Conservation (phyloP, 2,329 filamentous ascomycete species). For the Neocatenulostroma microsporum region DNA sequence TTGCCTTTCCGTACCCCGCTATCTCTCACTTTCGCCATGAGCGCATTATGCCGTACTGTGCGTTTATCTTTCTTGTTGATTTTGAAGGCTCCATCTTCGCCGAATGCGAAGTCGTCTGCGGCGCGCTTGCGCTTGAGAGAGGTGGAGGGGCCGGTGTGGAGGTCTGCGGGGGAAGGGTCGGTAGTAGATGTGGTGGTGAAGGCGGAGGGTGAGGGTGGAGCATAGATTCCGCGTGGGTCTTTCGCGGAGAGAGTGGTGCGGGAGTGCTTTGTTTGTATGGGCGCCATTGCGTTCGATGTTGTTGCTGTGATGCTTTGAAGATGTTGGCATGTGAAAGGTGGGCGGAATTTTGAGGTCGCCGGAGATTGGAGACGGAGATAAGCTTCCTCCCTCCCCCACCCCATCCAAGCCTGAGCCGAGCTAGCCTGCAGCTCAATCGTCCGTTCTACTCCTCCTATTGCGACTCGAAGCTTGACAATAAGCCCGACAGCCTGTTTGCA, state of each 20-base stretch:
- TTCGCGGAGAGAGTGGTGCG: slow-evolving; percentile 10
- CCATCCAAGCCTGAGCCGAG: no score
- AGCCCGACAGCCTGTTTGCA: no score
- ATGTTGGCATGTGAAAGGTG: no score
- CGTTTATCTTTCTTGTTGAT: slow-evolving; percentile 76
- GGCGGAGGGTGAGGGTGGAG: slow-evolving; percentile 10
- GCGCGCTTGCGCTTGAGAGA: background rate
- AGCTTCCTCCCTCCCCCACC: no score
- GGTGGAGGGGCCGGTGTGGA: background rate
- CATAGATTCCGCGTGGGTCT: slow-evolving; percentile 19
- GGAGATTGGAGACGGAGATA: no score
- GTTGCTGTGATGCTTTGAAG: background rate
- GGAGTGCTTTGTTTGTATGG: slow-evolving; percentile 4
- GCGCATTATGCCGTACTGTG: slow-evolving; percentile 68
- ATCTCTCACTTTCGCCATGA: slow-evolving; percentile 44
- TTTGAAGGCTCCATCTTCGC: slow-evolving; percentile 37
- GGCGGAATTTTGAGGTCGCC: no score
- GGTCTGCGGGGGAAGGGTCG: slow-evolving; percentile 4
- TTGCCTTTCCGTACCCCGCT: slow-evolving; percentile 27
- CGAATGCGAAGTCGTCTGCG: slow-evolving; percentile 19
- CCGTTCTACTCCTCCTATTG: no score
- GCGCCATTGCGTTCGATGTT: slow-evolving; percentile 2
- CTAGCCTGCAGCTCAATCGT: no score
- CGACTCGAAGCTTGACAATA: no score
- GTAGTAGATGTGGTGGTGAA: slow-evolving; percentile 4